Evolutionary conservation across 495 filamentous ascomycete species (phyloP).

Genomic region (Astrocystis sublimbata): DNA sequence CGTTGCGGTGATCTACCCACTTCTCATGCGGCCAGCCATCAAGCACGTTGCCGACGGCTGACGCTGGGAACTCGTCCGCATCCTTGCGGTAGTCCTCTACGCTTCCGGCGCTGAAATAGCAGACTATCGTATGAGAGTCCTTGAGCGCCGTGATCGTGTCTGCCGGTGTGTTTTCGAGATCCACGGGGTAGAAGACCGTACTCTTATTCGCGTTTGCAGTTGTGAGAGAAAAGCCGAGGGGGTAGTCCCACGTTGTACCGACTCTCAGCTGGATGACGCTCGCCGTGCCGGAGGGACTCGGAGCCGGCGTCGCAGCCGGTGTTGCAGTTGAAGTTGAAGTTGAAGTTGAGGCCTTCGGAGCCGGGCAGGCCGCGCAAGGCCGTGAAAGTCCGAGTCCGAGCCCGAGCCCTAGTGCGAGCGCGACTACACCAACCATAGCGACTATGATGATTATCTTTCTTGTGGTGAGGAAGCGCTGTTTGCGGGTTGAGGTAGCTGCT

Average conservation of each 20-base stretch:
- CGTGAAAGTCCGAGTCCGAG: slow-evolving; percentile 32
- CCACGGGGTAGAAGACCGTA: slow-evolving; percentile 58
- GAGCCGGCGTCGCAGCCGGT: too few species aligned
- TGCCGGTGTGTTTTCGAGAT: slow-evolving; percentile 56
- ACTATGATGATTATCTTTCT: slow-evolving; percentile 8
- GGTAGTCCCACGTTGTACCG: slow-evolving; percentile 59
- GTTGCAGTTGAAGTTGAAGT: slow-evolving; percentile 27
- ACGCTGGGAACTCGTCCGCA: slow-evolving; percentile 47
- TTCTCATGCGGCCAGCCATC: slow-evolving; percentile 65
- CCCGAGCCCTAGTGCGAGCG: slow-evolving; percentile 54
- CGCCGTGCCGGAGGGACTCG: background rate
- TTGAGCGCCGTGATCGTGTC: slow-evolving; percentile 52
- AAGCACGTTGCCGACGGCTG: slow-evolving; percentile 55
- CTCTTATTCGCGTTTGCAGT: slow-evolving; percentile 31
- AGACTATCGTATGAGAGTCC: slow-evolving; percentile 59
- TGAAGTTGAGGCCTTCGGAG: background rate
- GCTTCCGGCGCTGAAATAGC: slow-evolving; percentile 69
- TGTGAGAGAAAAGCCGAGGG: slow-evolving; percentile 47
- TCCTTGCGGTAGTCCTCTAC: slow-evolving; percentile 55
- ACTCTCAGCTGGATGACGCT: slow-evolving; percentile 51
- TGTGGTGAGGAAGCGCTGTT: background rate
- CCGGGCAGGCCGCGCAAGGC: background rate
- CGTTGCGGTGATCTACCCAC: slow-evolving; percentile 63
- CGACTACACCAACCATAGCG: slow-evolving; percentile 31
- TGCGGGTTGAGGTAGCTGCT: background rate